Evolutionary conservation across 208 protist genomes (phyloP).

Genomic region (Leishmania braziliensis): DNA sequence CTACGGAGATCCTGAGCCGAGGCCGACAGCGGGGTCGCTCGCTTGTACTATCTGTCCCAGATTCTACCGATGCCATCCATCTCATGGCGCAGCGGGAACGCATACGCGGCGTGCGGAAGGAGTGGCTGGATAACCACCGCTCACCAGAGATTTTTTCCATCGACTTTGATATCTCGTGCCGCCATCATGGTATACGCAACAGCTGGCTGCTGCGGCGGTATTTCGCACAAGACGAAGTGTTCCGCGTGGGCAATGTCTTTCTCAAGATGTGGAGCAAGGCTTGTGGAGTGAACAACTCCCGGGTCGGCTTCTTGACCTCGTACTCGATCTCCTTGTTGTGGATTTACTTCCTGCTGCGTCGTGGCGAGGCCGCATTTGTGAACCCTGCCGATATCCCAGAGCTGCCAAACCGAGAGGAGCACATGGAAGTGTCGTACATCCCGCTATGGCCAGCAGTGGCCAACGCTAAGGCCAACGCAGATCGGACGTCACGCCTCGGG

Average conservation of each 20-base stretch:
- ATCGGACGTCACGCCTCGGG: conserved; percentile 29
- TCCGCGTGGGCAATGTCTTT: conserved; percentile 68
- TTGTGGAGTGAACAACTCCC: conserved; percentile 75
- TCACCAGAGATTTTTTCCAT: conserved; percentile 72
- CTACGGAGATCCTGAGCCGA: not conserved
- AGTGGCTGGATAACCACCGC: conserved; percentile 33
- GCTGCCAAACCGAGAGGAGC: conserved; percentile 20
- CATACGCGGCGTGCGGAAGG: conserved; percentile 23
- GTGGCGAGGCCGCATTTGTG: conserved; percentile 43
- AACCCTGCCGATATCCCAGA: conserved; percentile 34
- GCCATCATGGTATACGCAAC: conserved; percentile 75
- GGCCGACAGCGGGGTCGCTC: not conserved
- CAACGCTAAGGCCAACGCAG: not conserved
- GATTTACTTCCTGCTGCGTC: conserved; percentile 71
- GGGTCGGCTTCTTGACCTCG: conserved; percentile 71
- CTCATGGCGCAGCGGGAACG: conserved; percentile 39
- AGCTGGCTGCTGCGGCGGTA: conserved; percentile 81
- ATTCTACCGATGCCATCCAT: conserved; percentile 37
- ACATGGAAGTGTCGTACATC: conserved; percentile 47
- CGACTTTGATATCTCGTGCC: conserved; percentile 84
- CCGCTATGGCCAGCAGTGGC: conserved; percentile 43
- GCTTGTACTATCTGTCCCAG: conserved; percentile 21
- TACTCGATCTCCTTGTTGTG: conserved; percentile 81
- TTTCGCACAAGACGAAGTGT: conserved; percentile 46
- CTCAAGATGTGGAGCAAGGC: conserved; percentile 85